Evolutionary conservation across 1,284 basidiomycete species (phyloP).

Genomic region (Microbotryum violaceum): DNA sequence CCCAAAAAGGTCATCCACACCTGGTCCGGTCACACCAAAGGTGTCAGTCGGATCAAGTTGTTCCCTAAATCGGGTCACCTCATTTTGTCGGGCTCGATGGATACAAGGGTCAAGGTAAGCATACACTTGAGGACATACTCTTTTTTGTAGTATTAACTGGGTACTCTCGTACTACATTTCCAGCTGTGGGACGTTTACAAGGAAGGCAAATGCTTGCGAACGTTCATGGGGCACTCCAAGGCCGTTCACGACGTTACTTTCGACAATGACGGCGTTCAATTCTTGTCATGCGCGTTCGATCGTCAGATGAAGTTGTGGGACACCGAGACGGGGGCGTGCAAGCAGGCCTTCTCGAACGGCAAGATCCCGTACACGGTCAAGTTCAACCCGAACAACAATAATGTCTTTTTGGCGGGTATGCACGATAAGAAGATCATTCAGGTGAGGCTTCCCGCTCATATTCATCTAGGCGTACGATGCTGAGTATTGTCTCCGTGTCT

Average conservation of each 20-base stretch:
- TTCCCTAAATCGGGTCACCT: slow-evolving; percentile 92
- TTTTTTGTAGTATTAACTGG: not conserved
- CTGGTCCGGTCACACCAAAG: slow-evolving; percentile 96
- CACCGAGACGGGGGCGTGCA: slow-evolving; percentile 83
- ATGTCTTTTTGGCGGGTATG: slow-evolving; percentile 97
- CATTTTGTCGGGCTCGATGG: slow-evolving; percentile 89
- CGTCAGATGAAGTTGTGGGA: slow-evolving; percentile 98
- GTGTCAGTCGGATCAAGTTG: slow-evolving; percentile 82
- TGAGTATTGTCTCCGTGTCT: not conserved
- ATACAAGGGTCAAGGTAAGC: slow-evolving; percentile 91
- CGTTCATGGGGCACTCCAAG: slow-evolving; percentile 94
- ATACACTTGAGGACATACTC: not conserved
- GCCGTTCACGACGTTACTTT: slow-evolving; percentile 95
- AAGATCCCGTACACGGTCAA: slow-evolving; percentile 92
- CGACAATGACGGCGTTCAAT: slow-evolving; percentile 81
- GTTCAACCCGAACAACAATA: slow-evolving; percentile 95
- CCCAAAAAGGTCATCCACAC: slow-evolving; percentile 95
- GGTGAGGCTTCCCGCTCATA: slow-evolving; percentile 46
- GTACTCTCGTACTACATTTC: too few species aligned
- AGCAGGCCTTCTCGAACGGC: slow-evolving; percentile 91
- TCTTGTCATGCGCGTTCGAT: slow-evolving; percentile 91
- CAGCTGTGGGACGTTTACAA: slow-evolving; percentile 98
- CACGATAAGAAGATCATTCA: slow-evolving; percentile 98
- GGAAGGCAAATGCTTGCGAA: slow-evolving; percentile 89
- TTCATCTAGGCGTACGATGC: not conserved